Base-by-base conservation (phyloP, 2,329 filamentous ascomycete genomes). In the Neocatenulostroma microsporum region DNA sequence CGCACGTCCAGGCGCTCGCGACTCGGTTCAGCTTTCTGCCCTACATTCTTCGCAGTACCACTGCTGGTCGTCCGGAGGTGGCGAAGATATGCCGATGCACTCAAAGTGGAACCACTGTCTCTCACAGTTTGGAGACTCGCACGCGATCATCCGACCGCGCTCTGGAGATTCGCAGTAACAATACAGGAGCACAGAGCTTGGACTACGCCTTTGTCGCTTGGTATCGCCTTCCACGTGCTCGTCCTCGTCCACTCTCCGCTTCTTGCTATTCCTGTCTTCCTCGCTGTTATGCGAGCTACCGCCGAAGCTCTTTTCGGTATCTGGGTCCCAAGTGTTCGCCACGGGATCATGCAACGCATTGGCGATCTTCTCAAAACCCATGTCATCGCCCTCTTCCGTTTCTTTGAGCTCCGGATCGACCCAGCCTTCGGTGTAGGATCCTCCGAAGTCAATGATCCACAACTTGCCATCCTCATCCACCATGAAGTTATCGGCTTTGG, bases 81-180 rank as follows among this genome's bases (percentile, higher is more conserved):
- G 76, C 19, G 76, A 69, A 6, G 70, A 66, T 13, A 89, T 64
- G 3, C 72, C 79, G 3, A 88, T 78, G 50, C 84, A 89, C 44
- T 79, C 76, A 25, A 88, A 71, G 57, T 89, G 84, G 57, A 88
- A 89, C 84, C 84, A 89, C 57, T 87, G 81, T 41, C 76, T 74
- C 47, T 82, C 77, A 62, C 84, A 89, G 62, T 82, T 64, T 65
- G 40, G 30, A 55, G 86, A 86, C 66, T 89, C 84, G 63, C 84
- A 89, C 17, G 82, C 84, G 45, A 89, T 80, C 84, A 89, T 89
- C 53, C 36, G 36, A 10, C 55, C 50, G 4, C 46, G 46, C 12
- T 36, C 39, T 4, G 46, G 43, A 6, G 26, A 23, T 17, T 34
- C 36, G 40, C 49, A 50, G 29, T 42, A 49, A 33, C 49, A 52